Base-by-base conservation (phyloP, 345 rosid genomes). In the Streptanthus diversifolius region DNA sequence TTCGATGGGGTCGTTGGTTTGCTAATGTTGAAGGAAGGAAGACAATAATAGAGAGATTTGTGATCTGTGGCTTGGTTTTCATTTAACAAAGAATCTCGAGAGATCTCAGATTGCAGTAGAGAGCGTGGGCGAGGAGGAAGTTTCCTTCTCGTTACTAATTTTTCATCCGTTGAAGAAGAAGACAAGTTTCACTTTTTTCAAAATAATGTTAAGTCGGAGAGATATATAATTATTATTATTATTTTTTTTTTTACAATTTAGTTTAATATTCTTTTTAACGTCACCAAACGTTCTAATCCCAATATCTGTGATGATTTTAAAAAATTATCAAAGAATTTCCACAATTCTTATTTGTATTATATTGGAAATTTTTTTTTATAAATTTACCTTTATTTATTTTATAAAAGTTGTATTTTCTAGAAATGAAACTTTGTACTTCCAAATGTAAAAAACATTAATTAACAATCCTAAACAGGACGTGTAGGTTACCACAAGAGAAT, bases 131-230 rank as follows among this genome's bases (percentile, higher is more conserved):
- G 8, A 53, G 27, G 8, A 53, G 27, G 72, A 68, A 68, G 52
- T 53, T 68, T 68, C 72, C 37, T 68, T 51, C 22, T 37, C 4
- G 15, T 17, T 47, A 7, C 3, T 27, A 8, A 48, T 32, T 49
- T 51, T 66, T 33, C 47, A 35, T 49, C 60, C 43, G 48, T 66
- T 66, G 63, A 53, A 67, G 39, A 53, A 68, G 63, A 53, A 68
- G 63, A 40, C 59, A 35, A 49, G 71, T 33, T 39, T 53, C 62
- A 1, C 24, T 45, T 45, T 45, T 53, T 24, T 19, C 18, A 39
- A 60, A 60, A 63, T 11, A 45, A 45, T 45, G 22, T 45, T 19
- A 45, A 45, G 24, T 37, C 41, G 3, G 13, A 36, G 40, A 35
- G 39, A 24, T 3, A 24, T n/a, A n/a, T n/a, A n/a, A n/a, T n/a